phyloP scores from a whole-genome alignment of 164 flowering plant species.

The Umbellularia californica region DNA sequence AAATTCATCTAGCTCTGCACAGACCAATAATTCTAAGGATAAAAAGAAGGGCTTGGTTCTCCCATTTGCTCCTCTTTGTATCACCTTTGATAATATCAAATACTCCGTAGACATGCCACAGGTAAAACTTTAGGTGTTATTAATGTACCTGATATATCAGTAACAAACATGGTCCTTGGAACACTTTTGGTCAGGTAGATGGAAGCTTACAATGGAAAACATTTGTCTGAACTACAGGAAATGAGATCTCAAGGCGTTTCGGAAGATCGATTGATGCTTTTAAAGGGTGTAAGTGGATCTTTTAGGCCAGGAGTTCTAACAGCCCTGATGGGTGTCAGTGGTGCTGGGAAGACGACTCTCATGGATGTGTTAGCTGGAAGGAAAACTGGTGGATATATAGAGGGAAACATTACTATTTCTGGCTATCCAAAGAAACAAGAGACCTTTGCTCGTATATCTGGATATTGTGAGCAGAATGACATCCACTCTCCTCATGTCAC shows the following conservation, averaged over 20 bases:
- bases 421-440: conserved; percentile 35
- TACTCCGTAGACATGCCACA: conserved; percentile 53
- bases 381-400: conserved; percentile 43
- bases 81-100: conserved; percentile 37
- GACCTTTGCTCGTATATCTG: conserved; percentile 34
- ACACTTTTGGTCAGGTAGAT: background rate
- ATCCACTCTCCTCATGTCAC: conserved; percentile 35
- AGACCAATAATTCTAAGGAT: conserved; percentile 8
- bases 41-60: conserved; percentile 41
- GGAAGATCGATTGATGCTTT: conserved; percentile 44
- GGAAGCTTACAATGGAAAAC: background rate
- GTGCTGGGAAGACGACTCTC: conserved; percentile 71
- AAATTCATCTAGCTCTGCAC: background rate
- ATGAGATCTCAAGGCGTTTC: conserved; percentile 52
- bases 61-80: conserved; percentile 44
- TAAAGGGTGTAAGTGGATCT: conserved; percentile 59
- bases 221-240: conserved; percentile 29
- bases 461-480: conserved; percentile 47
- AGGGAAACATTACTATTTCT: conserved; percentile 13
- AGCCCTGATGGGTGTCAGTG: conserved; percentile 72
- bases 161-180: no score
- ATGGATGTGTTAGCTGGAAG: conserved; percentile 65
- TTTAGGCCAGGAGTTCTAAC: conserved; percentile 74
- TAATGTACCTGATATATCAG: no score
- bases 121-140: conserved; percentile 16